Evolutionary conservation across 2,329 filamentous ascomycete genomes (phyloP).

Genomic region (Alternaria burnsii): DNA sequence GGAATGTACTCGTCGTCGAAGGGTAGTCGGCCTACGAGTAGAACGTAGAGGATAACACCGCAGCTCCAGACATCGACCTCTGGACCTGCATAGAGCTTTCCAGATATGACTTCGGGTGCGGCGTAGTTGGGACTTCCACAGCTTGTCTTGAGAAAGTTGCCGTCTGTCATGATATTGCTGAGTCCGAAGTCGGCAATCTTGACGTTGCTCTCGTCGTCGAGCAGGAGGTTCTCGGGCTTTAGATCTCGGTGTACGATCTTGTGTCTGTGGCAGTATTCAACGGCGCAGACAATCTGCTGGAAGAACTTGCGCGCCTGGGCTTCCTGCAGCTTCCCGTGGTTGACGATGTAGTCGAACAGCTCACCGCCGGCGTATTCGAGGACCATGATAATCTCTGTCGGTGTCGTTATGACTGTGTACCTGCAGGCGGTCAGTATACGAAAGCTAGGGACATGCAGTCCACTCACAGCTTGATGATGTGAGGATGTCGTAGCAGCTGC

Average conservation of each 20-base stretch:
- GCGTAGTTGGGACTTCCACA: slow-evolving; percentile 99
- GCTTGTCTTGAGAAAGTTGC: slow-evolving; percentile 98
- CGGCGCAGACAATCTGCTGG: slow-evolving; percentile 97
- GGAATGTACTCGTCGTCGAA: slow-evolving; percentile 99
- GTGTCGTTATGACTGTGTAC: slow-evolving; percentile 96
- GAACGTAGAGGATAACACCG: slow-evolving; percentile 80
- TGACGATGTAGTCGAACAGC: slow-evolving; percentile 97
- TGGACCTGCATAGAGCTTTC: slow-evolving; percentile 95
- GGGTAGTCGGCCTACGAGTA: slow-evolving; percentile 75
- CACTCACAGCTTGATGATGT: slow-evolving; percentile 96
- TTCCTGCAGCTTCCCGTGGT: slow-evolving; percentile 90
- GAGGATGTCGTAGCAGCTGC: slow-evolving; percentile 91
- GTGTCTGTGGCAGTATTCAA: slow-evolving; percentile 98
- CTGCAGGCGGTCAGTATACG: slow-evolving; percentile 55
- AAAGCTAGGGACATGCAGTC: no score
- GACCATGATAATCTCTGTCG: slow-evolving; percentile 97
- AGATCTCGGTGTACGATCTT: slow-evolving; percentile 98
- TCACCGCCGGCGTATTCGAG: slow-evolving; percentile 97
- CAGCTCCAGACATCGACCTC: slow-evolving; percentile 99
- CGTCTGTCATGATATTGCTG: slow-evolving; percentile 99
- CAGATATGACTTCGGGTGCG: slow-evolving; percentile 95
- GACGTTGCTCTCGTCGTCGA: slow-evolving; percentile 95
- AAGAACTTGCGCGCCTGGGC: slow-evolving; percentile 96
- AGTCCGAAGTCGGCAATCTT: slow-evolving; percentile 99
- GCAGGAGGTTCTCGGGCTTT: slow-evolving; percentile 94